A percentile compares a stretch with the other conserved stretches of the same genome.
Conservation (phyloP, 345 rosid genomes). For the Eucalyptus leucophloia region DNA sequence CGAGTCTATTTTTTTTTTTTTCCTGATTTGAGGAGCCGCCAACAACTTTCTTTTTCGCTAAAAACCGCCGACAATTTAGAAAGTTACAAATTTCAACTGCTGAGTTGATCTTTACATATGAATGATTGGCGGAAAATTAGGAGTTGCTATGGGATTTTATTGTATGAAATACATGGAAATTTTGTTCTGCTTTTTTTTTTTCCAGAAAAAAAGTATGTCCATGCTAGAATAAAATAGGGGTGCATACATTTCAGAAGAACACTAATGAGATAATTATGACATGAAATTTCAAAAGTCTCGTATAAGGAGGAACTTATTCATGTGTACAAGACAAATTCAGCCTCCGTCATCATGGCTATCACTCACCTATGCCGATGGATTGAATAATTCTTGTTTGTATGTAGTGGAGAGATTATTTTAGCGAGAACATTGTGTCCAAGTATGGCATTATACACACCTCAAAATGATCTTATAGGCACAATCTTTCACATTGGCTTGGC, state of each 20-base stretch:
- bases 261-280: background rate
- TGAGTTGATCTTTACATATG: background rate
- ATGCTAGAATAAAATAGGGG: no score
- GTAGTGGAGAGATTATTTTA: background rate
- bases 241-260: no score
- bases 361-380: background rate
- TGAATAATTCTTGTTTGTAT: background rate
- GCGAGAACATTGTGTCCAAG: background rate
- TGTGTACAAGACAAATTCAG: background rate
- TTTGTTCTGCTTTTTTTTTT: background rate
- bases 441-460: background rate
- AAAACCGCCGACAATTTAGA: background rate
- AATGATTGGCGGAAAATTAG: background rate
- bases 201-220: background rate
- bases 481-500: background rate
- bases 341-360: background rate
- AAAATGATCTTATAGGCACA: background rate
- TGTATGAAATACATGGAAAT: background rate
- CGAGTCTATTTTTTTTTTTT: background rate
- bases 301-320: background rate
- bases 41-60: background rate
- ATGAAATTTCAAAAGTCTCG: background rate
- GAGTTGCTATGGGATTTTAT: background rate
- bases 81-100: background rate
- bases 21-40: background rate